Base-by-base conservation (phyloP, 1,139 yeast species). In the Yamadazyma jaroonii region DNA sequence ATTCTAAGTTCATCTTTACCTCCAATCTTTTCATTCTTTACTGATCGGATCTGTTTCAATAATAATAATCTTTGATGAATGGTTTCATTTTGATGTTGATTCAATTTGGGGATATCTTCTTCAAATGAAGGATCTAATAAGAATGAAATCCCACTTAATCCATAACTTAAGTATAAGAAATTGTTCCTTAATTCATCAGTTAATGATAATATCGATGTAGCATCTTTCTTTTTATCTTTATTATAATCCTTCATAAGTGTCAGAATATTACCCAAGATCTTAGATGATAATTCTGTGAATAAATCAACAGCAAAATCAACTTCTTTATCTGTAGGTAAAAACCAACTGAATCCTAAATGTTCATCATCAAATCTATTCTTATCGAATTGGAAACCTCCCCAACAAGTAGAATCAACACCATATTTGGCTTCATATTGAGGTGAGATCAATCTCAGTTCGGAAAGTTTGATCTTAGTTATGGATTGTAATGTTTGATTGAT, bases 331-430 rank as follows among this genome's bases (percentile, higher is more conserved):
- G 67, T 52, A 0, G 97, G 97, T 1, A 73, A 57, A 52, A 81
- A 88, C 98, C 98, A 92, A 1, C 72, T 64, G 48, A 88, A 81
- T 0, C 67, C 53, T 27, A 82, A 57, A 36, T 77, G 72, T 9
- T 74, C 72, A 9, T 54, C 46, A 8, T 55, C 43, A 37, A 71
- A 68, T 23, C 74, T 57, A 2, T 59, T 51, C 21, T 71, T 68
- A 31, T 61, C 62, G 47, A 80, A 77, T 50, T 81, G 88, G 43
- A 76, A 73, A 0, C 80, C 88, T 34, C 92, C 94, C 94, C 94
- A 84, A 46, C 81, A 74, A 13, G 65, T 66, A 35, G 72, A 79
- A 25, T 63, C 62, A n/a, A 73, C 53, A 1, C 72, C 72, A 25
- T 61, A 46, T 12, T 52, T 41, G 14, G 45, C 40, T 9, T 45